Percentiles rank a stretch among this genome's conserved stretches.
phyloP scores from a whole-genome alignment of 2,329 filamentous ascomycete genomes.

The Fusarium goolgardi region DNA sequence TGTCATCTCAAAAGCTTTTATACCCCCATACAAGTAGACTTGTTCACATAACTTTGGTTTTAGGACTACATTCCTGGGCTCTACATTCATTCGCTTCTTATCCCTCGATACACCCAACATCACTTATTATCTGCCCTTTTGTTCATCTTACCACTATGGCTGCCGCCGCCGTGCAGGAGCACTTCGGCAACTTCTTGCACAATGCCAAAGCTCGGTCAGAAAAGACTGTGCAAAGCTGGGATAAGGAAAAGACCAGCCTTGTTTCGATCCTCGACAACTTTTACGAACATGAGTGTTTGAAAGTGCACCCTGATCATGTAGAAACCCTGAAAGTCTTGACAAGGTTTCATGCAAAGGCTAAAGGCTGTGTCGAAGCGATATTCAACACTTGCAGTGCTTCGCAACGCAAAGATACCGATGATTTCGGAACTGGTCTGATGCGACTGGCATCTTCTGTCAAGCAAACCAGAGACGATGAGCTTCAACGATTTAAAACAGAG shows the following conservation, averaged over 20 bases:
- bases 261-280: background rate
- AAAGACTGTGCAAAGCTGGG: background rate
- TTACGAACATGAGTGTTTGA: background rate
- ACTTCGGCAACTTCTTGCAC: background rate
- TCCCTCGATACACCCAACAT: background rate
- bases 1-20: background rate
- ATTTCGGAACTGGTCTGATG: background rate
- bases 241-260: background rate
- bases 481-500: no score
- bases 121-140: background rate
- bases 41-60: background rate
- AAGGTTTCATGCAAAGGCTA: background rate
- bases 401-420: background rate
- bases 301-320: background rate
- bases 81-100: background rate
- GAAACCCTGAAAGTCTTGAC: background rate
- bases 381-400: background rate
- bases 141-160: background rate
- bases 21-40: background rate
- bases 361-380: conserved; percentile 8
- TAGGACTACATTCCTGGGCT: background rate
- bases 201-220: background rate
- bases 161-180: background rate
- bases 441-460: background rate
- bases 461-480: background rate